phyloP scores from a whole-genome alignment of 1,284 basidiomycete species.

The Rhodotorula sp. region DNA sequence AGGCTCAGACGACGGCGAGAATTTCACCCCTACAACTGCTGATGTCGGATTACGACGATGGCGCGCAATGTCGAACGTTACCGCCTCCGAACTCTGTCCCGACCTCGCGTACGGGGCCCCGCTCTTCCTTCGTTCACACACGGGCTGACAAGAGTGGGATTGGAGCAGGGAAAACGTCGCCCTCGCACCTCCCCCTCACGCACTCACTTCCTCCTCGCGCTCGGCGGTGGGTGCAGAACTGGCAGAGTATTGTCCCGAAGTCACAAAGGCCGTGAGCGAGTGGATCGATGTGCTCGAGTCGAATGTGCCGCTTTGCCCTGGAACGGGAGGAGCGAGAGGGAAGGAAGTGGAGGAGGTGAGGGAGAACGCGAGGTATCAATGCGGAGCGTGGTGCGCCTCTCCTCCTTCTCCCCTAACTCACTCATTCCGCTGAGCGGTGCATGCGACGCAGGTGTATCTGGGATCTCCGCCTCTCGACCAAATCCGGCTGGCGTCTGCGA shows the following conservation, averaged over 20 bases:
- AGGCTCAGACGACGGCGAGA: background rate
- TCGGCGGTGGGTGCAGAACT: background rate
- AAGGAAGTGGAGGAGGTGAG: too few relatives aligned
- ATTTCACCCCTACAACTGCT: background rate
- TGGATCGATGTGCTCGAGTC: background rate
- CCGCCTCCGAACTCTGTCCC: background rate
- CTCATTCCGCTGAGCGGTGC: background rate
- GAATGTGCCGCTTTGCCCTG: background rate
- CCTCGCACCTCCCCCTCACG: background rate
- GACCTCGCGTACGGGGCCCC: constrained; percentile 2
- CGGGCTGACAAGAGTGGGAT: too few relatives aligned
- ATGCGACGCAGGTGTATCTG: constrained; percentile 1
- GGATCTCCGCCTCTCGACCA: background rate
- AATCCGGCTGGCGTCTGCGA: background rate
- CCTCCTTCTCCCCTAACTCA: too few relatives aligned
- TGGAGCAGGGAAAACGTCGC: too few relatives aligned
- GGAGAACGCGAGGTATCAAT: constrained; percentile 3
- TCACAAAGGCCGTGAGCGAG: background rate
- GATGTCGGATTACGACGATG: background rate
- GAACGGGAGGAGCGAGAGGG: too few relatives aligned
- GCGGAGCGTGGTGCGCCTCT: constrained; percentile 4
- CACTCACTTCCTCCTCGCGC: background rate
- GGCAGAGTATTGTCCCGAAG: constrained; percentile 3
- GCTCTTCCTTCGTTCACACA: too few relatives aligned
- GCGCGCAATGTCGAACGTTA: constrained; percentile 3